Base-by-base conservation (phyloP, 2,329 filamentous ascomycete genomes). In the Teratosphaeria destructans region DNA sequence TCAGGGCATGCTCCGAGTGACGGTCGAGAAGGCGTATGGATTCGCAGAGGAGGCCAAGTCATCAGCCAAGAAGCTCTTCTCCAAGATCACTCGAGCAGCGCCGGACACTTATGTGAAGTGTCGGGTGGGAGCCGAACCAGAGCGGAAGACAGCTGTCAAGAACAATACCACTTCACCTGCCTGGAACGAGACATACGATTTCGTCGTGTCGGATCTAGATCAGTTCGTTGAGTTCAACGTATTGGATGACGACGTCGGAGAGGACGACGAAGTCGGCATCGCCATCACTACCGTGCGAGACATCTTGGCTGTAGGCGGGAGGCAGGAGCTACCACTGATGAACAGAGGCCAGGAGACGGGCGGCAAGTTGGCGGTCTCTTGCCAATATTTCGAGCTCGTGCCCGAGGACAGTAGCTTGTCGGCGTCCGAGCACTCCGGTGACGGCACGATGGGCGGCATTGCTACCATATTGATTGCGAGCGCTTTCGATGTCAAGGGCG, bases 141-240 rank as follows among this genome's bases (percentile, higher is more conserved):
- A 72, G 43, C 80, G 77, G 77, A 73, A 74, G 52, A 79, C 78
- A 0, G 69, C 71, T 2, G 72, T 71, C 3, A 73, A 76, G 61
- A 74, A 78, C 62, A 76, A 79, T 63, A 67, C 73, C 35, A 69
- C 68, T 35, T 70, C 77, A 37, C 78, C 78, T 0, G 71, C 70
- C 27, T 80, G 78, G 78, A 75, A 78, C 63, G 77, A 80, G 66
- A 77, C 76, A 1, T 73, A 76, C 61, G 77, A 80, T 64, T 80
- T 80, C 66, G 68, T 79, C 1, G 72, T 80, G 1, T 66, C 71
- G 8, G 78, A 80, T 62, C 71, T 72, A 61, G 77, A 79, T 52
- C 78, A 80, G 60, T 57, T 56, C 29, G 73, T 80, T 57, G 58
- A 69, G 3, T 47, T 77, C 29, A 74, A 79, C 34, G 67, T 80